phyloP scores from a whole-genome alignment of 768 basidiomycete genomes.

The Tephrocybe rancida region DNA sequence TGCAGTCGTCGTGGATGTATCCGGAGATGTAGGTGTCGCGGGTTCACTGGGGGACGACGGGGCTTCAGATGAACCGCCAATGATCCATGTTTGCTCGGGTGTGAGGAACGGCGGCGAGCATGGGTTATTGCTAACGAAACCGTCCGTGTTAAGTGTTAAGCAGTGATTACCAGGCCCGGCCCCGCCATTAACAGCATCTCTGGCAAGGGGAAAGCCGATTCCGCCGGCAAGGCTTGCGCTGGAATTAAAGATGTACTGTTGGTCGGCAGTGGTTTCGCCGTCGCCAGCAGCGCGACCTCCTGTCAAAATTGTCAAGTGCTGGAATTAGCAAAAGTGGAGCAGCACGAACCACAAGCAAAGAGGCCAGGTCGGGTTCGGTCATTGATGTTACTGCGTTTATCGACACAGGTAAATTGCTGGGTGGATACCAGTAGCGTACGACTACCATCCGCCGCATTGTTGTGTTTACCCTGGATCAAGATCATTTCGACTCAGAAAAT shows the following conservation, averaged over 20 bases:
- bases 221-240: constrained; percentile 16
- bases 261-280: constrained; percentile 24
- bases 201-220: constrained; percentile 24
- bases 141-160: constrained; percentile 23
- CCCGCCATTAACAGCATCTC: constrained; percentile 22
- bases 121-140: constrained; percentile 25
- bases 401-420: constrained; percentile 29
- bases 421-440: constrained; percentile 30
- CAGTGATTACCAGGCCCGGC: constrained; percentile 24
- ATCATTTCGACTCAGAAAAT: constrained; percentile 10
- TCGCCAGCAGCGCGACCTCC: constrained; percentile 28
- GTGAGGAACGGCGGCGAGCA: constrained; percentile 26
- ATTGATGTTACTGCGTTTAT: constrained; percentile 23
- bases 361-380: constrained; percentile 28
- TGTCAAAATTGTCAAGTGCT: constrained; percentile 1
- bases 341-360: constrained; percentile 29
- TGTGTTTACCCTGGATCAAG: constrained; percentile 25
- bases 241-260: constrained; percentile 27
- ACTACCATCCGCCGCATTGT: constrained; percentile 25
- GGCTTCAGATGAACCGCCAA: background rate
- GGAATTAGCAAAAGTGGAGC: too few species aligned
- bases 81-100: constrained; percentile 21
- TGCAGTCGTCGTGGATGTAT: background rate
- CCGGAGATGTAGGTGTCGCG: background rate
- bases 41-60: background rate